Evolutionary conservation across 163 green algal genomes (phyloP).

Genomic region (Scenedesmus sp.): DNA sequence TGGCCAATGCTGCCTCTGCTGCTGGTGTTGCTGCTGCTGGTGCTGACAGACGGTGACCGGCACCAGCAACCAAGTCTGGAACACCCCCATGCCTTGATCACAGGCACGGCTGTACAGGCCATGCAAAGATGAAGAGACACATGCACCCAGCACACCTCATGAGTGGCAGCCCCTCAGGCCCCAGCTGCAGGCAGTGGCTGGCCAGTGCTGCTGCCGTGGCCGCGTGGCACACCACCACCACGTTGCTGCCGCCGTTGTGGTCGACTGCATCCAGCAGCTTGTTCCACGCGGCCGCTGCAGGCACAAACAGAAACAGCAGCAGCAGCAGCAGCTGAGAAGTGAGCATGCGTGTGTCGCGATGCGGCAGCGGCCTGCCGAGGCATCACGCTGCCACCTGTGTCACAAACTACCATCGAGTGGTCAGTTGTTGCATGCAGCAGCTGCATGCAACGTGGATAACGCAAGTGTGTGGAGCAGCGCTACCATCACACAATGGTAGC

Average conservation of each 20-base stretch:
- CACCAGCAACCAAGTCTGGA: too few species aligned
- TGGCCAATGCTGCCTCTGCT: neutral
- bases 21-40: neutral
- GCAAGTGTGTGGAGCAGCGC: too few species aligned
- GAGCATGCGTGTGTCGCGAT: too few species aligned
- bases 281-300: slow-evolving; percentile 43
- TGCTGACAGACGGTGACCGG: neutral
- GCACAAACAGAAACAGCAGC: neutral
- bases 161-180: slow-evolving; percentile 62
- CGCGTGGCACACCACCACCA: slow-evolving; percentile 78
- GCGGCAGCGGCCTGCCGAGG: too few species aligned
- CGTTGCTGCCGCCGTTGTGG: slow-evolving; percentile 53
- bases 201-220: slow-evolving; percentile 73
- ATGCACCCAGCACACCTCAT: slow-evolving; percentile 57
- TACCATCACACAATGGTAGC: too few species aligned
- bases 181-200: slow-evolving; percentile 74
- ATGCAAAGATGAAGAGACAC: neutral
- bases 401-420: too few species aligned
- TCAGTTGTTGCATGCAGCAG: too few species aligned
- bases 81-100: too few species aligned
- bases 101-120: too few species aligned
- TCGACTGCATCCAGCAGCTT: slow-evolving; percentile 46
- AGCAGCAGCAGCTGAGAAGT: neutral
- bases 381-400: too few species aligned
- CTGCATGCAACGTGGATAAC: too few species aligned